Percentiles rank a stretch among this genome's conserved stretches.
Conservation (phyloP, 371 early-diverging fungal species). For the Choanephora cucurbitarum region DNA sequence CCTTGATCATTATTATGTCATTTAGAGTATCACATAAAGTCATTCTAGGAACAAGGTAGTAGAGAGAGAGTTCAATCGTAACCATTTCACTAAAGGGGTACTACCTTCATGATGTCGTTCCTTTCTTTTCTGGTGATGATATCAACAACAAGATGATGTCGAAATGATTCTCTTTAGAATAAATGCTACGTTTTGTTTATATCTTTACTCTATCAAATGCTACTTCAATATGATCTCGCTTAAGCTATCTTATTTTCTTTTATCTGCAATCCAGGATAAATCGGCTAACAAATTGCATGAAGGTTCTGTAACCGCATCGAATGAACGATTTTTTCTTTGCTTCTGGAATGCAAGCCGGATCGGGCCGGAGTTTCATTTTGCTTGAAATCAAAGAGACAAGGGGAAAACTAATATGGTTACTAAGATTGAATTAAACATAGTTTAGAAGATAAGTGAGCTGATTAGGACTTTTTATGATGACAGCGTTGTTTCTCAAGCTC, state of each 20-base stretch:
- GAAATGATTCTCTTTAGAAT: neutral
- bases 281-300: too few relatives aligned
- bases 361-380: neutral
- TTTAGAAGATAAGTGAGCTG: too few relatives aligned
- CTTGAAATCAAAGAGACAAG: neutral
- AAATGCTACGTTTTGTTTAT: neutral
- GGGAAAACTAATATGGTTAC: too few relatives aligned
- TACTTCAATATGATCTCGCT: too few relatives aligned
- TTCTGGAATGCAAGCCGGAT: neutral
- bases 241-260: too few relatives aligned
- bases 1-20: constrained; percentile 11
- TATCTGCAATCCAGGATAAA: too few relatives aligned
- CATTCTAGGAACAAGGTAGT: too few relatives aligned
- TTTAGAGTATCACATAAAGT: neutral
- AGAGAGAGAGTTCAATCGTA: neutral
- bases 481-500: too few relatives aligned
- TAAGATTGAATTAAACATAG: too few relatives aligned
- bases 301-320: too few relatives aligned
- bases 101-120: neutral
- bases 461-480: too few relatives aligned
- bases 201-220: neutral
- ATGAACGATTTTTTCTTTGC: too few relatives aligned
- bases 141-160: neutral
- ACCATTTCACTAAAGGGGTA: neutral
- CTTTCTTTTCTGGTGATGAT: neutral